Evolutionary conservation across 2,329 filamentous ascomycete genomes (phyloP).

Genomic region (Pezicula radicicola): DNA sequence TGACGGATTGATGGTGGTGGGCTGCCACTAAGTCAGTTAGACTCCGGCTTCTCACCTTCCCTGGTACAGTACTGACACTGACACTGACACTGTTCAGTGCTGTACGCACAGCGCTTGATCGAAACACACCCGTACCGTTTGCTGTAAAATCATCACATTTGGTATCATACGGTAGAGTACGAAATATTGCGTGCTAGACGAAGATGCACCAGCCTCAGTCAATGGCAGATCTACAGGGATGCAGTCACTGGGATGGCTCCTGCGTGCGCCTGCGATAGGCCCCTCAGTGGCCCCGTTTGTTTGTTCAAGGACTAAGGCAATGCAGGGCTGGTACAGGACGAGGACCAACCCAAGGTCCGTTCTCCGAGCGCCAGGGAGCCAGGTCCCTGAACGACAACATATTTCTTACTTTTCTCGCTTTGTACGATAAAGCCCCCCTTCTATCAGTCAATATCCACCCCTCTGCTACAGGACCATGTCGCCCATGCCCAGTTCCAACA

Average conservation of each 20-base stretch:
- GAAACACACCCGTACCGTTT: too few relatives aligned
- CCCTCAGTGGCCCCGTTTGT: neutral
- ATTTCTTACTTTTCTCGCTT: conserved; percentile 3
- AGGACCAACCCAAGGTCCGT: neutral
- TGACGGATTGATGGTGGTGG: too few relatives aligned
- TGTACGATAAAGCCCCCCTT: conserved; percentile 8
- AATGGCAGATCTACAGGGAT: conserved; percentile 12
- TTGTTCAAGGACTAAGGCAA: neutral
- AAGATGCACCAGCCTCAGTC: conserved; percentile 9
- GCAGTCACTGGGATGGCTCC: conserved; percentile 2
- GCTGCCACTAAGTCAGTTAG: too few relatives aligned
- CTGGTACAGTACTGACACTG: too few relatives aligned
- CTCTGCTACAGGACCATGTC: conserved; percentile 19
- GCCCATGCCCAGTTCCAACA: conserved; percentile 18
- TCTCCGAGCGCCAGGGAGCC: neutral
- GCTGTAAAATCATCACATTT: too few relatives aligned
- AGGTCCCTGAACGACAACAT: conserved; percentile 1
- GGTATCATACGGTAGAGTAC: too few relatives aligned
- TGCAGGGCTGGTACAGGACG: neutral
- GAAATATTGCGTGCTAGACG: neutral
- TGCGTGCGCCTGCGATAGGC: conserved; percentile 9
- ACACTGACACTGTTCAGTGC: too few relatives aligned
- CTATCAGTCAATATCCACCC: conserved; percentile 10
- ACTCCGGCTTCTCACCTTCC: too few relatives aligned
- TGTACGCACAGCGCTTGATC: too few relatives aligned